Conservation (phyloP, 1,139 yeast genomes). For the Zygosaccharomyces sapae region DNA sequence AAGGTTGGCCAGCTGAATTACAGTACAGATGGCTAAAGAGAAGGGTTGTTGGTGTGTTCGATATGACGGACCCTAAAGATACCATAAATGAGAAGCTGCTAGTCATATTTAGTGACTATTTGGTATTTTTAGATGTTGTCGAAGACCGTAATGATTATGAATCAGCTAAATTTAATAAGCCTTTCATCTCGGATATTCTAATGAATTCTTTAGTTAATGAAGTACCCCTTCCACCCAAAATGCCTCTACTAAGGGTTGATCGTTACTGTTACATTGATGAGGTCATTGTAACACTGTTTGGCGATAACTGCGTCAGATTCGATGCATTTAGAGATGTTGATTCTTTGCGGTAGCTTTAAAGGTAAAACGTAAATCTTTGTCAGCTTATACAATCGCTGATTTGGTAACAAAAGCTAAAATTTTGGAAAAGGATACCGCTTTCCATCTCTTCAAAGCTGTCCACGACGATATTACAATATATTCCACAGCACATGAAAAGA, state of each 20-base stretch:
- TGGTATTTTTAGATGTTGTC: conserved; percentile 56
- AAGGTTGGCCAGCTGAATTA: conserved; percentile 80
- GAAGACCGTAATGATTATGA: conserved; percentile 26
- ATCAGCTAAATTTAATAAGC: conserved; percentile 43
- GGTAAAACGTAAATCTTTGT: conserved; percentile 31
- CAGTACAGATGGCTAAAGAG: conserved; percentile 87
- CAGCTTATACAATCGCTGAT: conserved; percentile 53
- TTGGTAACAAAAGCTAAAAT: conserved; percentile 73
- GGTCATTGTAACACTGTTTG: conserved; percentile 46
- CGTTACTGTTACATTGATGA: conserved; percentile 67
- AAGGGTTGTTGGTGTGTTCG: conserved; percentile 79
- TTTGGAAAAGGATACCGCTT: conserved; percentile 74
- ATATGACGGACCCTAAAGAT: conserved; percentile 43
- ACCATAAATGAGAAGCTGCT: conserved; percentile 46
- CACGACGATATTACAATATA: conserved; percentile 49
- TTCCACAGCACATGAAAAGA: conserved; percentile 72
- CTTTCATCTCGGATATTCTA: conserved; percentile 73
- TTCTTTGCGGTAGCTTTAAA: conserved; percentile 27
- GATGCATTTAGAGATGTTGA: conserved; percentile 26
- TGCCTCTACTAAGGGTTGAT: conserved; percentile 66
- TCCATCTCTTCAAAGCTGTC: conserved; percentile 64
- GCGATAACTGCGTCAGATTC: conserved; percentile 35
- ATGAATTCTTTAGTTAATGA: conserved; percentile 90
- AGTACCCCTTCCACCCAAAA: conserved; percentile 59
- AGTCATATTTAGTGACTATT: conserved; percentile 74